Evolutionary conservation across 73 alveolate species (phyloP).

Genomic region (Paramecium primaurelia): DNA sequence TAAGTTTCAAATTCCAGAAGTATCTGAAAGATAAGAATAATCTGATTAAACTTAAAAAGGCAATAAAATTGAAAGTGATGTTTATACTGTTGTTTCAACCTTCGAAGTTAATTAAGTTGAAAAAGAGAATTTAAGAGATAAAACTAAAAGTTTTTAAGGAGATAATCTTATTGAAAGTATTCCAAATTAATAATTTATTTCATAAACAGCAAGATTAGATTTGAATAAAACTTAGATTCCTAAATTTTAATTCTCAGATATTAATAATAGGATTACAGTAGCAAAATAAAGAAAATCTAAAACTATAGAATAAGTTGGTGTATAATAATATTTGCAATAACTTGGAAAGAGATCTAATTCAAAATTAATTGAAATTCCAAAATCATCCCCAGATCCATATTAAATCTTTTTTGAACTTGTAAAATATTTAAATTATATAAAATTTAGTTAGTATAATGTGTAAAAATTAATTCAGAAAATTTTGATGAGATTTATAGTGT

Average conservation of each 20-base stretch:
- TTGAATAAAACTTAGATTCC: neutral
- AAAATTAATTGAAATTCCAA: neutral
- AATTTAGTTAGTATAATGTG: neutral
- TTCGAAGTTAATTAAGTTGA: neutral
- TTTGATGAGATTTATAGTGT: neutral
- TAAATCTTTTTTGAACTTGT: neutral
- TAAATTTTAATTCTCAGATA: neutral
- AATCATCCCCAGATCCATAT: neutral
- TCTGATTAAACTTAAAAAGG: neutral
- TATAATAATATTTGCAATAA: neutral
- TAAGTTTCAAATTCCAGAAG: neutral
- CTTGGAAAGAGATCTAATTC: neutral
- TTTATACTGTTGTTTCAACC: neutral
- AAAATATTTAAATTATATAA: neutral
- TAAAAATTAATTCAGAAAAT: neutral
- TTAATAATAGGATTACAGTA: neutral
- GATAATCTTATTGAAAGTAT: neutral
- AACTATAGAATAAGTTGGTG: neutral
- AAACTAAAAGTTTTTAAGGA: neutral
- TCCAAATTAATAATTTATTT: neutral
- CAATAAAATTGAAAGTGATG: neutral
- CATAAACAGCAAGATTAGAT: conserved; percentile 2
- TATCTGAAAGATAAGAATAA: neutral
- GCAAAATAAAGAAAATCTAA: neutral
- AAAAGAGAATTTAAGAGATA: neutral